Evolutionary conservation across 148 eudicot genomes (phyloP).

Genomic region (Rhododendron griersonianum): DNA sequence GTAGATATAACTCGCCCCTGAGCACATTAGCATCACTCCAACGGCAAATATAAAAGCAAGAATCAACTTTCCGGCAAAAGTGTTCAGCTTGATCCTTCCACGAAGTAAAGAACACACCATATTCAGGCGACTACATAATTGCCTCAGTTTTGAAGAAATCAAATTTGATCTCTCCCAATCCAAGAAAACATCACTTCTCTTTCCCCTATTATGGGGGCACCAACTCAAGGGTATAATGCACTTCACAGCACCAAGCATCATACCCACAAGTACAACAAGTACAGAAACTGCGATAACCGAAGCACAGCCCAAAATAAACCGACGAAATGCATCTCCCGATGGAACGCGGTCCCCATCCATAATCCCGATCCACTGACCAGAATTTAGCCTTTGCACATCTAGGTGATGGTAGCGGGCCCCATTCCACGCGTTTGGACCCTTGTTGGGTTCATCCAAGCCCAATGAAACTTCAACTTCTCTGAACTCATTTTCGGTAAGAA

Average conservation of each 20-base stretch:
- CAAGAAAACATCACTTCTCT: slow-evolving; percentile 69
- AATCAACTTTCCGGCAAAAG: slow-evolving; percentile 43
- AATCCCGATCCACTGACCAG: slow-evolving; percentile 78
- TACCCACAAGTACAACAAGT: slow-evolving; percentile 57
- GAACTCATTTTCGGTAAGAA: slow-evolving; percentile 59
- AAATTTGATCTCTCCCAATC: slow-evolving; percentile 56
- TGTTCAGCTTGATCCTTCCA: slow-evolving; percentile 59
- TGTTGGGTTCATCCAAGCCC: slow-evolving; percentile 51
- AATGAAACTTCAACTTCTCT: slow-evolving; percentile 71
- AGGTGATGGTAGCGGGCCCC: slow-evolving; percentile 88
- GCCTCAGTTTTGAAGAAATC: slow-evolving; percentile 50
- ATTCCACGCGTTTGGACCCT: slow-evolving; percentile 86
- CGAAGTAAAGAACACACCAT: slow-evolving; percentile 45
- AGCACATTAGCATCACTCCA: slow-evolving; percentile 57
- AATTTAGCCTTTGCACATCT: slow-evolving; percentile 67
- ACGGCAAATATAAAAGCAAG: slow-evolving; percentile 36
- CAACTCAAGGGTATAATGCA: slow-evolving; percentile 78
- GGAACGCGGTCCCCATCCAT: slow-evolving; percentile 92
- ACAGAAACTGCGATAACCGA: slow-evolving; percentile 43
- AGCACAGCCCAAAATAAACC: slow-evolving; percentile 55
- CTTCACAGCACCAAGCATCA: slow-evolving; percentile 67
- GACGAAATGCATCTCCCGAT: slow-evolving; percentile 61
- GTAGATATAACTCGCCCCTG: slow-evolving; percentile 46
- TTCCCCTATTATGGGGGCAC: slow-evolving; percentile 71
- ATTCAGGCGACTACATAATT: slow-evolving; percentile 64